phyloP scores from a whole-genome alignment of 129 eudicot species.

The Tanacetum coccineum region DNA sequence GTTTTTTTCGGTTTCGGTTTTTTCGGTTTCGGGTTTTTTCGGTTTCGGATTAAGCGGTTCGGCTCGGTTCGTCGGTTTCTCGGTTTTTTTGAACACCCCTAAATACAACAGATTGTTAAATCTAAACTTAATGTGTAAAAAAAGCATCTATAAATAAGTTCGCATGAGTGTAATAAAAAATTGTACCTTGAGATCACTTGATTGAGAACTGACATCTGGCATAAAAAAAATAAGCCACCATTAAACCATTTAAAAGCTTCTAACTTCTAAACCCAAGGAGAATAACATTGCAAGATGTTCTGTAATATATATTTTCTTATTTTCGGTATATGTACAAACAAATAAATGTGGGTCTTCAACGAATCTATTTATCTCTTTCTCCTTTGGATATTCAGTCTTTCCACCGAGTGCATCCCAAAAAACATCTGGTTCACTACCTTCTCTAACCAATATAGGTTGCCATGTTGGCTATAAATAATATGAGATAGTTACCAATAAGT shows the following conservation, averaged over 20 bases:
- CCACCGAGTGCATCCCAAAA: constrained; percentile 72
- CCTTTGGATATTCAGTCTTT: constrained; percentile 63
- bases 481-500: background rate
- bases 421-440: constrained; percentile 65
- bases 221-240: constrained; percentile 21
- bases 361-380: constrained; percentile 43
- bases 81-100: too few relatives aligned
- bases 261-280: background rate
- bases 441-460: constrained; percentile 61
- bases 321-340: constrained; percentile 39
- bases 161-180: background rate
- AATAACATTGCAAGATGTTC: constrained; percentile 11
- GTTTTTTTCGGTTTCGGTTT: too few relatives aligned
- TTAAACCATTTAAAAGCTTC: constrained; percentile 15
- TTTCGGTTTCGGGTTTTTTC: too few relatives aligned
- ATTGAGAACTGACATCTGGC: constrained; percentile 22
- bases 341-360: constrained; percentile 64
- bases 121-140: background rate
- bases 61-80: too few relatives aligned
- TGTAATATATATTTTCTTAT: constrained; percentile 32
- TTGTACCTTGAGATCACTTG: constrained; percentile 57
- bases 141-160: background rate
- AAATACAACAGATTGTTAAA: background rate
- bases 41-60: too few relatives aligned
- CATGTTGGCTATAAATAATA: constrained; percentile 48